phyloP scores from a whole-genome alignment of 306 rosid genomes.

The Hippophae gyantsensis region DNA sequence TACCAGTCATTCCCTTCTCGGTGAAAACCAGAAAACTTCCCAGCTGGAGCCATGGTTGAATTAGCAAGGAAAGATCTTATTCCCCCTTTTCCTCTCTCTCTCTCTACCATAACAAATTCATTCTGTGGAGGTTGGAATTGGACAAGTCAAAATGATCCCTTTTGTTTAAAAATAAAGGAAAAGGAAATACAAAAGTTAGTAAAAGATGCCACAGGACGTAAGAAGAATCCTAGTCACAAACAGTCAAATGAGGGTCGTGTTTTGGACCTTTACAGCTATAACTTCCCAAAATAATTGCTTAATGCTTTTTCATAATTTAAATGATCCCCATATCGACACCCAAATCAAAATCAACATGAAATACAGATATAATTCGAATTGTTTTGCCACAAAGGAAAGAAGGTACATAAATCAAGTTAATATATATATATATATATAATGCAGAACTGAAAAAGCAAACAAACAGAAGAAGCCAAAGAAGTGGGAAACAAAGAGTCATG shows the following conservation, averaged over 20 bases:
- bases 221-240: constrained; percentile 28
- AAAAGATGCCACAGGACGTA: constrained; percentile 20
- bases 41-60: constrained; percentile 64
- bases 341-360: too few relatives aligned
- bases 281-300: not conserved
- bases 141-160: constrained; percentile 23
- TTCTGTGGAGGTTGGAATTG: constrained; percentile 22
- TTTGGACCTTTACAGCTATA: constrained; percentile 43
- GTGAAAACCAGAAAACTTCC: constrained; percentile 67
- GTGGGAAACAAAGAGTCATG: not conserved
- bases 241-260: constrained; percentile 28
- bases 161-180: not conserved
- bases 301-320: too few relatives aligned
- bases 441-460: constrained; percentile 12
- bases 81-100: not conserved
- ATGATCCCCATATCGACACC: too few relatives aligned
- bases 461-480: constrained; percentile 5
- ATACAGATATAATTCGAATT: too few relatives aligned
- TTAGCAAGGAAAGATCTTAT: constrained; percentile 15
- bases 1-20: constrained; percentile 79
- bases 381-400: constrained; percentile 2
- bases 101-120: constrained; percentile 37
- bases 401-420: not conserved
- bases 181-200: not conserved
- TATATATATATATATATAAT: constrained; percentile 1